Base-by-base conservation (phyloP, 805 yeast species). In the Ogataea paraovalis region DNA sequence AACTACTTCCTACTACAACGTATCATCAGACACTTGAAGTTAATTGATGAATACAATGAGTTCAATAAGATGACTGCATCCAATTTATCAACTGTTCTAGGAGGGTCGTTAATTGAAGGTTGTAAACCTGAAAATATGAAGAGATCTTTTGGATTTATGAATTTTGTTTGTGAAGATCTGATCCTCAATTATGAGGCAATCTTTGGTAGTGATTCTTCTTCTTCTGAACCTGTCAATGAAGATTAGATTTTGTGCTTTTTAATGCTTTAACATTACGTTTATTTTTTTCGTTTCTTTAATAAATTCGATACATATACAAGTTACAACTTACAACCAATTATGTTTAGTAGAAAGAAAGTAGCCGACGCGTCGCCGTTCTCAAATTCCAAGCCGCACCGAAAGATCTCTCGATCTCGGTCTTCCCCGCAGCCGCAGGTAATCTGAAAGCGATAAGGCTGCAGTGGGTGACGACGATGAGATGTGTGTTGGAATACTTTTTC, bases 31-130 rank as follows among this genome's bases (percentile, higher is more conserved):
- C 98, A 91, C 68, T 74, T 91, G 69, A 73, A 76, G 53, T 75
- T 75, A 54, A 83, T 92, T 21, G 82, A 85, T 46, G 76, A 75
- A 49, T 82, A 80, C 59, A 82, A 83, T 40, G 82, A 78, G 10
- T 69, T 68, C 41, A 92, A 92, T 68, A 83, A 83, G 62, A 92
- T 92, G 98, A 87, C 85, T 47, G 80, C 96, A 2, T 83, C 89
- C 1, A 92, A 92, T 61, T 69, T 92, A 59, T 96, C 97, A 4
- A 92, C 95, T 46, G 97, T 92, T 6, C 85, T 92, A 52, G 83
- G 83, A 1, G 83, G 83, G 1, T 77, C 81, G 2, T 70, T 79
- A 46, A 77, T 81, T 4, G 83, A 79, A 52, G 80, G 82, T 13
- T 71, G 79, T 51, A 67, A 61, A 38, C 73, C 80, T 41, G 78